Conservation (phyloP, 2,329 filamentous ascomycete genomes). For the Acephala macrosclerotiorum region DNA sequence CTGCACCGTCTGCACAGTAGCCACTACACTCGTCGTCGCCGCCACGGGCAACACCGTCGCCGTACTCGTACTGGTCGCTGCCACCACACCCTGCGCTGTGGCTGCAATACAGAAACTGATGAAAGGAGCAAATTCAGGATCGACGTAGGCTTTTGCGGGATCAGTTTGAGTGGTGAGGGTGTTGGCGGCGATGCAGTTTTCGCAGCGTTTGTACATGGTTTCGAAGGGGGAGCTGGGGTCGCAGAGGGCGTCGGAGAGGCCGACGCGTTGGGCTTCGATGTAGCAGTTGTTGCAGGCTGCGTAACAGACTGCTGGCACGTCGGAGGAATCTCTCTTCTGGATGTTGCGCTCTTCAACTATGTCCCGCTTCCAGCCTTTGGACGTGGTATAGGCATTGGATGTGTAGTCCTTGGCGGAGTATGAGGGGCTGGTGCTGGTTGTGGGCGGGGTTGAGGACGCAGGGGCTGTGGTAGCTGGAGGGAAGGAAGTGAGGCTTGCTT, state of each 20-base stretch:
- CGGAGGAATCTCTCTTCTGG: conserved; percentile 50
- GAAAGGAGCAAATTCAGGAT: conserved; percentile 37
- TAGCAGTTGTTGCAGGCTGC: conserved; percentile 58
- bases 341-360: background rate
- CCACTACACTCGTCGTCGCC: conserved; percentile 18
- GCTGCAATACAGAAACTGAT: conserved; percentile 37
- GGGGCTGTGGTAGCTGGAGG: conserved; percentile 23
- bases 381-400: background rate
- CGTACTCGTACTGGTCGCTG: conserved; percentile 20
- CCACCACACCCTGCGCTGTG: conserved; percentile 21
- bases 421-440: conserved; percentile 4
- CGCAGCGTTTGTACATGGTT: conserved; percentile 48
- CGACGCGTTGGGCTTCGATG: conserved; percentile 53
- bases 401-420: background rate
- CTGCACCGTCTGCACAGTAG: conserved; percentile 13
- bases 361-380: conserved; percentile 22
- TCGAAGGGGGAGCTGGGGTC: conserved; percentile 50
- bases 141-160: conserved; percentile 30
- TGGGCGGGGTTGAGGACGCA: background rate
- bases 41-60: conserved; percentile 22
- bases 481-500: conserved; percentile 54
- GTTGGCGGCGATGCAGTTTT: conserved; percentile 33
- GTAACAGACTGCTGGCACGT: conserved; percentile 58
- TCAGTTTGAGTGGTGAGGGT: conserved; percentile 17
- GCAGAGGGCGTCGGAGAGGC: conserved; percentile 59